Conservation (phyloP, 768 basidiomycete species). For the Tulasnella sp. region DNA sequence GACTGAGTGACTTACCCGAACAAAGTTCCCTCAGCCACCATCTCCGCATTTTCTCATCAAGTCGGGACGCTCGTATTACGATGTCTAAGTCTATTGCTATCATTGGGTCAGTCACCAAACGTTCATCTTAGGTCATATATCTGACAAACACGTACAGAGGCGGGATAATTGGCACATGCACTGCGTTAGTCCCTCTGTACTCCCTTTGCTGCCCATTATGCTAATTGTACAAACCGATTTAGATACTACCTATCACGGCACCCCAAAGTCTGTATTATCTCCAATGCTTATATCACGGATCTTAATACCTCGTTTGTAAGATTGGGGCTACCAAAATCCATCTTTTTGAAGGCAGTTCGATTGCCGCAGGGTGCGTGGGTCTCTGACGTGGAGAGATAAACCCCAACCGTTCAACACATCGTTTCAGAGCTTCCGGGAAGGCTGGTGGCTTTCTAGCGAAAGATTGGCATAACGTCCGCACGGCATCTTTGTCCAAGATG, state of each 20-base stretch:
- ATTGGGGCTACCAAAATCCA: constrained; percentile 27
- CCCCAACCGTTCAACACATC: constrained; percentile 36
- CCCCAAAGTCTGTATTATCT: constrained; percentile 25
- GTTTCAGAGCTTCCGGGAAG: constrained; percentile 38
- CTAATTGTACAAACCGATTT: background rate
- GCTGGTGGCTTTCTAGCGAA: constrained; percentile 42
- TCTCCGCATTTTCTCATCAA: background rate
- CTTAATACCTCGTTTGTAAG: background rate
- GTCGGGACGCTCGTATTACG: background rate
- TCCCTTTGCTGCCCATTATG: background rate
- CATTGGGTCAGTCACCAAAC: constrained; percentile 25
- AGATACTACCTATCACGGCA: constrained; percentile 38
- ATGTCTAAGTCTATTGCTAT: constrained; percentile 30
- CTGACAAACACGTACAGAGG: constrained; percentile 23
- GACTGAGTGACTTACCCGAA: background rate
- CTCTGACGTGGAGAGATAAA: background rate
- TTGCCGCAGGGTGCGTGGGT: constrained; percentile 33
- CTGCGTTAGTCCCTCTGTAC: constrained; percentile 24
- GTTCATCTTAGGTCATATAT: background rate
- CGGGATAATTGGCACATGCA: constrained; percentile 32
- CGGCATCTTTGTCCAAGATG: constrained; percentile 37
- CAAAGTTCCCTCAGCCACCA: constrained; percentile 5
- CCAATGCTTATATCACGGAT: background rate
- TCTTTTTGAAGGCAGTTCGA: constrained; percentile 33
- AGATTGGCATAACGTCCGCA: constrained; percentile 43